Percentiles rank a stretch among this genome's conserved stretches.
Conservation (phyloP, 768 basidiomycete species). For the Suillus hirtellus region DNA sequence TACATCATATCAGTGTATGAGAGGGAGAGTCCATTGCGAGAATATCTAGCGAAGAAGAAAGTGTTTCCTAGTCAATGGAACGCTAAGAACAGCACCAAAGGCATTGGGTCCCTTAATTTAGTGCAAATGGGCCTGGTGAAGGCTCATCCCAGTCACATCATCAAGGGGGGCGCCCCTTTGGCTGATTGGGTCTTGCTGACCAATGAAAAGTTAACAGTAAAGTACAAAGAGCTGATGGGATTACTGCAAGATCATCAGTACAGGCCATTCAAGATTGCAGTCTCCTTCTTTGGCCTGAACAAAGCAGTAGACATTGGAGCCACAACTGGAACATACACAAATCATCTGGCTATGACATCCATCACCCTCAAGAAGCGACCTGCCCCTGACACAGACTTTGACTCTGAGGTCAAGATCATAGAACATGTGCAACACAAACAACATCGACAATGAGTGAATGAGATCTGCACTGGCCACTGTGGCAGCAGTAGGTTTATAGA, state of each 20-base stretch:
- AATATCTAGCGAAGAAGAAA: accelerated
- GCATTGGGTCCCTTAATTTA: not conserved
- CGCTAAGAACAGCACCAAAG: not conserved
- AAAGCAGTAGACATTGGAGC: not conserved
- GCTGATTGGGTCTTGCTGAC: not conserved
- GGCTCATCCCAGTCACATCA: not conserved
- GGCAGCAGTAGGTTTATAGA: too few species aligned
- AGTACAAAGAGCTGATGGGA: not conserved
- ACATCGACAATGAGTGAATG: too few species aligned
- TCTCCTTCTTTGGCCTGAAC: not conserved
- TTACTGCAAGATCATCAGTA: not conserved
- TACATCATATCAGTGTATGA: not conserved
- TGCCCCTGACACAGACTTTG: too few species aligned
- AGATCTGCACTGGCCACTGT: too few species aligned
- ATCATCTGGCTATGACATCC: not conserved
- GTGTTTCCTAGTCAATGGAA: not conserved
- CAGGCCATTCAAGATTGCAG: not conserved
- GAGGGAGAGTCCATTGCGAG: not conserved
- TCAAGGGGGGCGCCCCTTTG: not conserved
- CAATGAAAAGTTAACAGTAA: not conserved
- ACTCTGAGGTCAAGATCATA: too few species aligned
- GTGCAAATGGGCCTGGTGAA: not conserved
- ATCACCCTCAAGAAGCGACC: not conserved
- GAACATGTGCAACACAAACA: too few species aligned
- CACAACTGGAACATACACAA: not conserved